A percentile compares a stretch with the other conserved stretches of the same genome.
phyloP scores from a whole-genome alignment of 768 basidiomycete species.

The Cystobasidium tubakii region DNA sequence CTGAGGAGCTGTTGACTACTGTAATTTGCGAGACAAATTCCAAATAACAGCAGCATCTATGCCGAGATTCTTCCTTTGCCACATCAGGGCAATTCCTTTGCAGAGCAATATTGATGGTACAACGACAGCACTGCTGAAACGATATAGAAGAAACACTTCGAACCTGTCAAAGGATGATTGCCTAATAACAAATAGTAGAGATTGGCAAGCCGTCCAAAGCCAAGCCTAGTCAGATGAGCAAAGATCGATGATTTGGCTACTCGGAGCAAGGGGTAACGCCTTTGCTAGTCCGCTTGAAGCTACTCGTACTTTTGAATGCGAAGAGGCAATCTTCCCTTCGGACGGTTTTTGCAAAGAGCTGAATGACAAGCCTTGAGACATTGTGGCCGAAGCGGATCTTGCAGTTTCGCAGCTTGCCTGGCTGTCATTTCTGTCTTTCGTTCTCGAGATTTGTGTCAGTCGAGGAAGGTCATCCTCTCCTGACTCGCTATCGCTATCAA shows the following conservation, averaged over 20 bases:
- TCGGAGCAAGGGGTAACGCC: background rate
- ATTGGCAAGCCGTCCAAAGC: too few relatives aligned
- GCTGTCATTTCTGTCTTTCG: background rate
- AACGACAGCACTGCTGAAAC: too few relatives aligned
- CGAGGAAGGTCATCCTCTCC: background rate
- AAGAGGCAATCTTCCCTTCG: too few relatives aligned
- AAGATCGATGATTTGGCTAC: conserved; percentile 10
- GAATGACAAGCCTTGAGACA: background rate
- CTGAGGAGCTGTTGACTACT: conserved; percentile 4
- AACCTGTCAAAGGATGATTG: too few relatives aligned
- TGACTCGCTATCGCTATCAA: background rate
- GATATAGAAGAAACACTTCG: too few relatives aligned
- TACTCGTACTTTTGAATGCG: too few relatives aligned
- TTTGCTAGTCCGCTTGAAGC: too few relatives aligned
- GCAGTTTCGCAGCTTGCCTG: background rate
- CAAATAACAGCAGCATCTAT: background rate
- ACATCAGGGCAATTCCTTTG: too few relatives aligned
- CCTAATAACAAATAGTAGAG: too few relatives aligned
- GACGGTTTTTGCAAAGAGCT: background rate
- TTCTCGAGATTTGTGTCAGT: background rate
- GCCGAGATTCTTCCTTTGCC: background rate
- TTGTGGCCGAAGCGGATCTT: background rate
- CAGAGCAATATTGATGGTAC: too few relatives aligned
- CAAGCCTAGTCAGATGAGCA: background rate
- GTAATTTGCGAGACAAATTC: background rate